Evolutionary conservation across 352 stramenopile genomes (phyloP), one percentile per base, ranked within the genome.

Genomic region (Globisporangium alternatum): DNA sequence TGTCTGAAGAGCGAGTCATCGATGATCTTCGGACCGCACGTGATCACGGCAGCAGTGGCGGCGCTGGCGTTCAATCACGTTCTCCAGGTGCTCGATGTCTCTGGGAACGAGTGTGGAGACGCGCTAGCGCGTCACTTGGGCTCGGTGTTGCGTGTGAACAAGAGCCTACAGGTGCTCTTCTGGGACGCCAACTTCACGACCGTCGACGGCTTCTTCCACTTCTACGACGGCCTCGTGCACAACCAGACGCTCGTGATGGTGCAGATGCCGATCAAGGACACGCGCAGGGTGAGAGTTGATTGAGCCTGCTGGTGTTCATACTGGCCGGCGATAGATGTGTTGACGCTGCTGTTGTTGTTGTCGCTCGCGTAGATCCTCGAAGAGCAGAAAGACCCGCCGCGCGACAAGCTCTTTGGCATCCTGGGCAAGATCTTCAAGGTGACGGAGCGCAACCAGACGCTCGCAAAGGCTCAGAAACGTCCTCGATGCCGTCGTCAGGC

Each of bases 171-270:
- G 19, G 72, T 81, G 8, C 72, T 95, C 41, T 95, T 88, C 59
- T 91, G 83, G 83, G 86, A 95, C 51, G 77, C 73, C 41, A 95
- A 93, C 56, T 81, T 77, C 60, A 89, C 80, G 60, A 91, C 79
- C 0, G 75, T 93, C 33, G 80, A 87, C 30, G 86, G 86, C 8
- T 91, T 90, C 60, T 56, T 75, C 31, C 62, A 65, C 13, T 91
- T 93, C 37, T 84, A 90, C 71, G 75, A 84, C 15, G 81, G 78
- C 2, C 60, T 92, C 2, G 17, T 79, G 41, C 68, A 74, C 39
- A 94, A 94, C 53, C 70, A 68, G 13, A 88, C 80, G 21, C 60
- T 94, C 22, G 70, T 75, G 9, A 82, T 91, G 67, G 80, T 94
- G 48, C 80, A 89, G 47, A 83, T 94, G 66, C 83, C 86, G 12